These are phyloP conservation scores for Panus rudis DNA, from an alignment of 768 basidiomycete species.

Conservation along the genomic window DNA sequence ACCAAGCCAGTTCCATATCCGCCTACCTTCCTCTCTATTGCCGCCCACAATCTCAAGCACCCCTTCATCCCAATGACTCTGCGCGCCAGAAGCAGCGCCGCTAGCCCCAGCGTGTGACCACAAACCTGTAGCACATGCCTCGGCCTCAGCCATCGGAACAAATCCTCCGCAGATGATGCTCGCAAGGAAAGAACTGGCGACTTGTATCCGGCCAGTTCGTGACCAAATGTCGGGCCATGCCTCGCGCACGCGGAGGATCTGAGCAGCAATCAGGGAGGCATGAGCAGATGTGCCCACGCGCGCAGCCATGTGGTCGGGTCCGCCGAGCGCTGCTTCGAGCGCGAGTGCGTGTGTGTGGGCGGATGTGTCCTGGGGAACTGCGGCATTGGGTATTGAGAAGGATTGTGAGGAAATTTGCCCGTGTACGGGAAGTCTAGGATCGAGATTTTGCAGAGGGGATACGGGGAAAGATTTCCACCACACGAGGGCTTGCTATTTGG, in stretches of 20 bases:
- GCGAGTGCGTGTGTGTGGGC: slow-evolving; percentile 72
- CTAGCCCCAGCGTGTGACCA: slow-evolving; percentile 46
- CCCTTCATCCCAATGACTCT: slow-evolving; percentile 66
- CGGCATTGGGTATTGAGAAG: slow-evolving; percentile 69
- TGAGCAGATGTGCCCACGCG: slow-evolving; percentile 71
- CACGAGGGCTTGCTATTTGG: slow-evolving; percentile 57
- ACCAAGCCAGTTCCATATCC: slow-evolving; percentile 76
- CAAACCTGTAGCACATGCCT: slow-evolving; percentile 73
- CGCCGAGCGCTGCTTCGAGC: slow-evolving; percentile 70
- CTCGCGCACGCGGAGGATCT: slow-evolving; percentile 73
- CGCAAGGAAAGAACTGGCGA: slow-evolving; percentile 69
- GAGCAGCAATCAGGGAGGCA: slow-evolving; percentile 66
- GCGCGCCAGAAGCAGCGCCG: slow-evolving; percentile 8
- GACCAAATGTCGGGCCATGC: slow-evolving; percentile 77
- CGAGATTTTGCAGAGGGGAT: slow-evolving; percentile 63
- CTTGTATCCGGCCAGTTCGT: slow-evolving; percentile 67
- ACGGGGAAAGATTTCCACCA: slow-evolving; percentile 84
- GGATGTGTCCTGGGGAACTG: slow-evolving; percentile 73
- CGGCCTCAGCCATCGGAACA: slow-evolving; percentile 66
- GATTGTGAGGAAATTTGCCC: slow-evolving; percentile 59
- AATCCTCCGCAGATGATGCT: slow-evolving; percentile 68
- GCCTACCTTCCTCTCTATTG: slow-evolving; percentile 61
- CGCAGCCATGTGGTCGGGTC: slow-evolving; percentile 68
- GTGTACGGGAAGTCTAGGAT: slow-evolving; percentile 63
- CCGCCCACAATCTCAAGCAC: slow-evolving; percentile 76